Evolutionary conservation across 2,329 filamentous ascomycete species (phyloP).

Genomic region (Fusarium miscanthi): DNA sequence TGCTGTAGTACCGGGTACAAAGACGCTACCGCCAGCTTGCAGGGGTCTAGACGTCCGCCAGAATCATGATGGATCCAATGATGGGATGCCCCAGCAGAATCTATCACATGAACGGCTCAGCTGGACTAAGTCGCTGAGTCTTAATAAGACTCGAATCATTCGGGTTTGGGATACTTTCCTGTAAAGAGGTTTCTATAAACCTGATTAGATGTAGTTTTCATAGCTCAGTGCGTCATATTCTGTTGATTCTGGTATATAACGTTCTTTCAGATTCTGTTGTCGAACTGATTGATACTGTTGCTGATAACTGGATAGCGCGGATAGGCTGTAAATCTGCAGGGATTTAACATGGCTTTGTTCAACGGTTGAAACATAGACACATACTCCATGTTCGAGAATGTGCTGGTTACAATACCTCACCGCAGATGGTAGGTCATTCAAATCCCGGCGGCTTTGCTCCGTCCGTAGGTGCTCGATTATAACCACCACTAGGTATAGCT

Average conservation of each 20-base stretch:
- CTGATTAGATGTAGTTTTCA: neutral
- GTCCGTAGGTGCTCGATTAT: neutral
- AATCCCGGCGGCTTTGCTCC: conserved; percentile 9
- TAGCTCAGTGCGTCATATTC: conserved; percentile 12
- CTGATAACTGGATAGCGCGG: conserved; percentile 12
- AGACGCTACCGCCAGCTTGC: conserved; percentile 27
- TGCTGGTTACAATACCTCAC: neutral
- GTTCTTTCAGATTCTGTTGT: neutral
- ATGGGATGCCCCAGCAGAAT: conserved; percentile 34
- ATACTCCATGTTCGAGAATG: neutral
- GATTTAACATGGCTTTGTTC: conserved; percentile 12
- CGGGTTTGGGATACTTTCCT: neutral
- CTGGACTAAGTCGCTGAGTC: conserved; percentile 26
- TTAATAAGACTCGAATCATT: conserved; percentile 10
- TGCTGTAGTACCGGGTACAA: conserved; percentile 29
- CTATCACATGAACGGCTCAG: conserved; percentile 36
- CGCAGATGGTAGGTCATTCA: neutral
- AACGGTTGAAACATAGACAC: neutral
- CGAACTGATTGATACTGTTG: neutral
- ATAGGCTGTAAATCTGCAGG: conserved; percentile 13
- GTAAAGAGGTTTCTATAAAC: neutral
- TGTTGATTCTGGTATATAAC: neutral
- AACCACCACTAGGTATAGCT: neutral
- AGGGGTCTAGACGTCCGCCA: conserved; percentile 27
- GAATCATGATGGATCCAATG: conserved; percentile 23